Conservation (phyloP, 441 rosid species). For the Manihot esculenta region DNA sequence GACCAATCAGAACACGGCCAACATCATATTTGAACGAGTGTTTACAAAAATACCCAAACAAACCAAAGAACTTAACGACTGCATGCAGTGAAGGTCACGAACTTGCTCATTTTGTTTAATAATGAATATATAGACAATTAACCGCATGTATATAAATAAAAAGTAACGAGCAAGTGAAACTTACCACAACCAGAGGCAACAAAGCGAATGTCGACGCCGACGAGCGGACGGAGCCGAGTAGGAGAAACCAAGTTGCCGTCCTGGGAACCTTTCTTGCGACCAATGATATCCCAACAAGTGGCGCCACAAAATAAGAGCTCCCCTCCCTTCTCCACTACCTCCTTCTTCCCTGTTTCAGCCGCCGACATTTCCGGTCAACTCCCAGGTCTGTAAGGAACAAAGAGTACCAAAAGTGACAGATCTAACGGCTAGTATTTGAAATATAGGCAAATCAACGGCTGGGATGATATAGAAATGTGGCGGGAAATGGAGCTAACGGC, state of each 20-base stretch:
- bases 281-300: conserved; percentile 76
- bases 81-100: background rate
- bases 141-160: no score
- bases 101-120: background rate
- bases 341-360: conserved; percentile 49
- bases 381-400: background rate
- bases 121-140: background rate
- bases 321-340: conserved; percentile 44
- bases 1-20: no score
- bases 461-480: conserved; percentile 40
- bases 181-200: conserved; percentile 88
- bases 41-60: no score
- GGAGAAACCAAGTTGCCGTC: conserved; percentile 90
- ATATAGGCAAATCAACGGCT: conserved; percentile 23
- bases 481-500: conserved; percentile 70
- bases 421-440: conserved; percentile 57
- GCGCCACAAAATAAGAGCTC: conserved; percentile 92
- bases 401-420: conserved; percentile 27
- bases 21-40: no score
- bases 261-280: conserved; percentile 54
- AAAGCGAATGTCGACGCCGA: conserved; percentile 67
- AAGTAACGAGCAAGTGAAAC: conserved; percentile 14
- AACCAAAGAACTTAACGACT: no score
- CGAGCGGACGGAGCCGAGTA: conserved; percentile 85
- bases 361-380: conserved; percentile 47